These are phyloP conservation scores for Candida oleophila DNA, from an alignment of 805 yeast genomes.

Conservation along the genomic window DNA sequence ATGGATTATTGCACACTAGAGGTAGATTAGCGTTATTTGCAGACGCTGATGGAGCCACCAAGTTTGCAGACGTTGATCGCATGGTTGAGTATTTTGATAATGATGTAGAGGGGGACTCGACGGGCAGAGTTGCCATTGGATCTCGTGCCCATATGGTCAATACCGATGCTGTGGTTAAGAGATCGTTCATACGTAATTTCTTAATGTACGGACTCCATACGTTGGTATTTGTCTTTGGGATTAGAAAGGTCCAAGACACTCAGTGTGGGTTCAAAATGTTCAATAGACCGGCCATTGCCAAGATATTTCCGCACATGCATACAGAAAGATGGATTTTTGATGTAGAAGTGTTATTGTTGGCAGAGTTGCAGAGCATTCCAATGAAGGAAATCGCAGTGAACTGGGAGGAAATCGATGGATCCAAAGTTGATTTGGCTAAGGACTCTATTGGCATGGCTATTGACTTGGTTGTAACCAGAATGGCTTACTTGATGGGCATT, in stretches of 20 bases:
- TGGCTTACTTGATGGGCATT: constrained; percentile 84
- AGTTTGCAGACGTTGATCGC: constrained; percentile 64
- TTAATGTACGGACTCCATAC: constrained; percentile 91
- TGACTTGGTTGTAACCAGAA: constrained; percentile 84
- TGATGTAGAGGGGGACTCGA: constrained; percentile 9
- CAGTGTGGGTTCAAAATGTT: constrained; percentile 97
- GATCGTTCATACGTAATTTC: constrained; percentile 84
- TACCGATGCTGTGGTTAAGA: constrained; percentile 94
- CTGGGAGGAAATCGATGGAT: constrained; percentile 97
- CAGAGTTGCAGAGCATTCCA: constrained; percentile 63
- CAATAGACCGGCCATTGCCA: constrained; percentile 61
- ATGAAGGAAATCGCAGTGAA: constrained; percentile 80
- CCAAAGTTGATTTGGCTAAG: constrained; percentile 87
- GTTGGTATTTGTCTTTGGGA: constrained; percentile 84
- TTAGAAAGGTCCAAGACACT: constrained; percentile 82
- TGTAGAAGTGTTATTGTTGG: constrained; percentile 85
- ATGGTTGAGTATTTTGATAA: constrained; percentile 44
- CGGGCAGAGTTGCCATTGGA: constrained; percentile 70
- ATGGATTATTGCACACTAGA: constrained; percentile 74
- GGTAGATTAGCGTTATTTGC: constrained; percentile 83
- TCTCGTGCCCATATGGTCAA: constrained; percentile 96
- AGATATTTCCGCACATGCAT: constrained; percentile 86
- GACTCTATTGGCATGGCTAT: constrained; percentile 93
- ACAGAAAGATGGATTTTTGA: constrained; percentile 99
- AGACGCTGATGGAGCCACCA: constrained; percentile 96